Base-by-base conservation (phyloP, 768 basidiomycete species). In the Pleurotus ostreatus region DNA sequence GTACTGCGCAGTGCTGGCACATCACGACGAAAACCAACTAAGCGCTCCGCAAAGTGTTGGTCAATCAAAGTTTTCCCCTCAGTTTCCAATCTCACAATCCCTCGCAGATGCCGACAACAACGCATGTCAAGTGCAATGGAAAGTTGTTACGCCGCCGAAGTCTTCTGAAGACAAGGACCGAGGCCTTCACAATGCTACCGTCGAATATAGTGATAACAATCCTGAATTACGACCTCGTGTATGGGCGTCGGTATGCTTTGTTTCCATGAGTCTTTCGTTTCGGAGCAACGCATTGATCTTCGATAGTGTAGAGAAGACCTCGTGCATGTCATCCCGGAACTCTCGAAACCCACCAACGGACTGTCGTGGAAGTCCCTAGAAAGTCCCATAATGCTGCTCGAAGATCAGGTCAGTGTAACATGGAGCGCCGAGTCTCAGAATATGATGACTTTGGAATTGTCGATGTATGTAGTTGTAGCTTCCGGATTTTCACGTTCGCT, bases 251-350 rank as follows among this genome's bases (percentile, higher is more conserved):
- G 51, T 53, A 53, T 2, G 51, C 16, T 51, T 51, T n/a, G 9
- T 16, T 51, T 25, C 23, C 23, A 23, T 23, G 23, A 34, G 20
- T 30, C 34, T 9, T 18, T 8, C 5, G 6, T 7, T 15, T 51
- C 11, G n/a, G 16, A n/a, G 16, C 2, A 34, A 34, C 8, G 30
- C 11, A 34, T 2, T 34, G 30, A 34, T 34, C 11, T 34, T 9
- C 30, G n/a, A n/a, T 41, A 53, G 51, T 20, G 51, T 16, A 53
- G 26, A 7, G 38, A 53, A 53, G 51, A 53, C 15, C 26, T 53
- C n/a, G 13, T 41, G 9, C 37, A 23, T 9, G 23, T 53, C 9
- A 41, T 53, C 38, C 51, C 51, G 9, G 51, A 53, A 39, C 22
- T 53, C 6, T 53, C 51, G 13, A 53, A 53, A 30, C 2, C 51